Evolutionary conservation across 768 basidiomycete genomes (phyloP).

Genomic region (Omphalotus guepiniiformis): DNA sequence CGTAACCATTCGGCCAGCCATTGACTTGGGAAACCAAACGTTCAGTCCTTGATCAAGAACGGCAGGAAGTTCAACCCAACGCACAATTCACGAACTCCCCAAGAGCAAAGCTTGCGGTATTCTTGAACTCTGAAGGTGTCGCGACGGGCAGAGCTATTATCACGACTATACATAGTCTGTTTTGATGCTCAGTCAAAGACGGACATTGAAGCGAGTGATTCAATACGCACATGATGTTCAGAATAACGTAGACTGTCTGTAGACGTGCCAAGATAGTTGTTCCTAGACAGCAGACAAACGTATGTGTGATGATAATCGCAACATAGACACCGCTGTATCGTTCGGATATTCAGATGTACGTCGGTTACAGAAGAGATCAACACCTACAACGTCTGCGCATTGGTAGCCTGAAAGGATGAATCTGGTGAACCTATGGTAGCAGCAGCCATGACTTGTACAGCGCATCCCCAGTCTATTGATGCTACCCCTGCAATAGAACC

Average conservation of each 20-base stretch:
- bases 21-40: background rate
- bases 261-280: constrained; percentile 50
- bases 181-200: background rate
- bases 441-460: constrained; percentile 52
- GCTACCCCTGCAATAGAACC: constrained; percentile 44
- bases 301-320: constrained; percentile 46
- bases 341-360: background rate
- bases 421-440: constrained; percentile 31
- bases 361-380: too few relatives aligned
- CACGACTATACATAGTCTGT: constrained; percentile 26
- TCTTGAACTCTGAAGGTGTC: constrained; percentile 31
- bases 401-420: constrained; percentile 25
- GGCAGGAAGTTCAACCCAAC: constrained; percentile 9
- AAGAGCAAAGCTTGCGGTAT: constrained; percentile 33
- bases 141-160: constrained; percentile 37
- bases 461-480: constrained; percentile 60
- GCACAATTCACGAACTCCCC: constrained; percentile 30
- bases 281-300: constrained; percentile 49
- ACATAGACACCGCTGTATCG: constrained; percentile 45
- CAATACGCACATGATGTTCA: constrained; percentile 31
- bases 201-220: background rate
- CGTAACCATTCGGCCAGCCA: constrained; percentile 38
- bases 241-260: constrained; percentile 43
- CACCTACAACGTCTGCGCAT: too few relatives aligned
- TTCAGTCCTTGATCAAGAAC: background rate